phyloP scores from a whole-genome alignment of 2,329 filamentous ascomycete genomes.

The Penicillium sp. region DNA sequence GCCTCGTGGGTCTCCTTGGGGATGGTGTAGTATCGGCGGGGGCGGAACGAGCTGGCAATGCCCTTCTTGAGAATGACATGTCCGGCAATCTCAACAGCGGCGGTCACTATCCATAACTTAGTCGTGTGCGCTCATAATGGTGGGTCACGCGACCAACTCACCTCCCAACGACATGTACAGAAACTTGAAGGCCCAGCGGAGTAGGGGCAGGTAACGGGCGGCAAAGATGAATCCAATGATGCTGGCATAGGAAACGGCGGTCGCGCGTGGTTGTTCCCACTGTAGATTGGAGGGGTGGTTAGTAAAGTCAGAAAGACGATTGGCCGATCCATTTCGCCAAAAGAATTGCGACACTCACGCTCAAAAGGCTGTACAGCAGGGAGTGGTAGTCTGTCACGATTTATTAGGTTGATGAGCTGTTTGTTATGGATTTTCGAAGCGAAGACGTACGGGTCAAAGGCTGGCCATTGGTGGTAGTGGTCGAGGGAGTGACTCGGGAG shows the following conservation, averaged over 20 bases:
- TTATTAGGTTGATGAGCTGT: not conserved
- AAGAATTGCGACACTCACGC: slow-evolving; percentile 44
- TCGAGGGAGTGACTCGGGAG: slow-evolving; percentile 54
- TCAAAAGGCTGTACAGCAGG: slow-evolving; percentile 65
- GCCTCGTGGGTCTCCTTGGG: slow-evolving; percentile 64
- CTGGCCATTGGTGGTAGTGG: slow-evolving; percentile 61
- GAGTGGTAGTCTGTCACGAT: slow-evolving; percentile 60
- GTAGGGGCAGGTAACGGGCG: slow-evolving; percentile 62
- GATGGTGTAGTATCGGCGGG: slow-evolving; percentile 66
- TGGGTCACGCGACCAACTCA: slow-evolving; percentile 41
- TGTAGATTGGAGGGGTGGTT: slow-evolving; percentile 25
- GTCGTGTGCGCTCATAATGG: slow-evolving; percentile 2
- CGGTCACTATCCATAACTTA: slow-evolving; percentile 48
- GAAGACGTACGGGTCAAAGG: slow-evolving; percentile 58
- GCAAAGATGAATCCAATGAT: slow-evolving; percentile 63
- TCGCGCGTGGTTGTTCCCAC: slow-evolving; percentile 68
- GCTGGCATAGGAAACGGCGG: slow-evolving; percentile 59
- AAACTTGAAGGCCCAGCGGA: slow-evolving; percentile 63
- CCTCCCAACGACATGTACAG: slow-evolving; percentile 60
- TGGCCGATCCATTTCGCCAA: not conserved
- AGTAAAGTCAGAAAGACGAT: not conserved
- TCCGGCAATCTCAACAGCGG: slow-evolving; percentile 58
- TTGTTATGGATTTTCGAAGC: not conserved
- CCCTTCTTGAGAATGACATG: slow-evolving; percentile 59
- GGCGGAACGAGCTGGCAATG: slow-evolving; percentile 61